Evolutionary conservation across 2,329 filamentous ascomycete species (phyloP), one percentile per base, ranked within the genome.

Genomic region (Biscogniauxia mediterranea): DNA sequence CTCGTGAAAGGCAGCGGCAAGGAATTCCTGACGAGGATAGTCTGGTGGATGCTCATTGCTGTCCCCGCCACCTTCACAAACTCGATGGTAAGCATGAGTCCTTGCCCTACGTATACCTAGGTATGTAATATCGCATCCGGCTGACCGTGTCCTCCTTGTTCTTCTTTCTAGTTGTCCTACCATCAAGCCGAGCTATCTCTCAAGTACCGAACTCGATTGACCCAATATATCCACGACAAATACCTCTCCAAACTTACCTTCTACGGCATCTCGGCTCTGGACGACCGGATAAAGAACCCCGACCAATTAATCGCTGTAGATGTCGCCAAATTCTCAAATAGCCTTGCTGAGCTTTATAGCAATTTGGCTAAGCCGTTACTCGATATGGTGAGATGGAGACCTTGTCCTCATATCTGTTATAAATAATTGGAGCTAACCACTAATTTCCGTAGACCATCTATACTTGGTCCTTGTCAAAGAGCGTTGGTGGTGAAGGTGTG

Each of bases 21-120:
- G 75, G 93, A 96, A 67, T 99, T 99, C 68, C 73, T 98, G 69
- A 88, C 89, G 68, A 88, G 92, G 0, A 88, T 99, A 69, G 85
- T 96, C 5, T 97, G 94, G 93, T 99, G 95, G 95, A 99, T 99
- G 95, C 76, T 94, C 59, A 95, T 99, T 67, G 94, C 95, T 25
- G 84, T 99, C 17, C 95, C 95, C 9, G 95, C 95, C 1, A 98
- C 95, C 0, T 97, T 98, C 75, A 99, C 95, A 50, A 99, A 99
- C 77, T 97, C 93, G 0, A 99, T 99, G 95, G 91, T 95, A 77
- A 76, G 85, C 75, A 9, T 13, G 23, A 52, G 38, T 17, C 55
- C 57, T 11, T 42, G 61, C 42, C 51, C 11, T 50, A 55, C 32
- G 13, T 15, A 32, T 32, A 32, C 28, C 11, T 13, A 3, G 13